Evolutionary conservation across 108 stramenopile species (phyloP).

Genomic region (Tribonema minus): DNA sequence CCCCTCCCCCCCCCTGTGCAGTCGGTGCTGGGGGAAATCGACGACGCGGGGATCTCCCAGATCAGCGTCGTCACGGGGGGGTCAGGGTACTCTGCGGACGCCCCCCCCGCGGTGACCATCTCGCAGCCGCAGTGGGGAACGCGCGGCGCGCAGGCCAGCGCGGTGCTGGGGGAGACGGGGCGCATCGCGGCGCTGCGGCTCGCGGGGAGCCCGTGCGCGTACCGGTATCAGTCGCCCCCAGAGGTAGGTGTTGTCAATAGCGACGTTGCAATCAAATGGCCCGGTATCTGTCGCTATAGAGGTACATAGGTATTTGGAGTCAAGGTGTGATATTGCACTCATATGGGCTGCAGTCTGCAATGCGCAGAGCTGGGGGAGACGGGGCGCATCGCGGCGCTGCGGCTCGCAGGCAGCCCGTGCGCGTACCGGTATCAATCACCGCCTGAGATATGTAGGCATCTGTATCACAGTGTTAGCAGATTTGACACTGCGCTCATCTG

Average conservation of each 20-base stretch:
- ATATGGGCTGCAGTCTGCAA: neutral
- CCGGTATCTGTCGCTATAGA: too few relatives aligned
- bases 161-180: slow-evolving; percentile 8
- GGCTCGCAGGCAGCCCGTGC: neutral
- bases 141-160: neutral
- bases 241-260: neutral
- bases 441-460: too few relatives aligned
- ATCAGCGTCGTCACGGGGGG: slow-evolving; percentile 9
- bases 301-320: too few relatives aligned
- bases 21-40: slow-evolving; percentile 17
- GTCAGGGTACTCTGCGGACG: slow-evolving; percentile 18
- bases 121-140: neutral
- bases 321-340: too few relatives aligned
- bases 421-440: neutral
- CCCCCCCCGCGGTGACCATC: neutral
- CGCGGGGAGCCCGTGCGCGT: neutral
- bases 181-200: neutral
- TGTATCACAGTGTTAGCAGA: too few relatives aligned
- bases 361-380: too few relatives aligned
- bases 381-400: neutral
- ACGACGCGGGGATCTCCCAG: slow-evolving; percentile 14
- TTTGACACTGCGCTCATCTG: neutral
- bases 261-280: too few relatives aligned
- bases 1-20: too few relatives aligned
- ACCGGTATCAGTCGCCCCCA: neutral